Conservation (phyloP, 1,284 basidiomycete species). For the Pyrrhoderma noxium region DNA sequence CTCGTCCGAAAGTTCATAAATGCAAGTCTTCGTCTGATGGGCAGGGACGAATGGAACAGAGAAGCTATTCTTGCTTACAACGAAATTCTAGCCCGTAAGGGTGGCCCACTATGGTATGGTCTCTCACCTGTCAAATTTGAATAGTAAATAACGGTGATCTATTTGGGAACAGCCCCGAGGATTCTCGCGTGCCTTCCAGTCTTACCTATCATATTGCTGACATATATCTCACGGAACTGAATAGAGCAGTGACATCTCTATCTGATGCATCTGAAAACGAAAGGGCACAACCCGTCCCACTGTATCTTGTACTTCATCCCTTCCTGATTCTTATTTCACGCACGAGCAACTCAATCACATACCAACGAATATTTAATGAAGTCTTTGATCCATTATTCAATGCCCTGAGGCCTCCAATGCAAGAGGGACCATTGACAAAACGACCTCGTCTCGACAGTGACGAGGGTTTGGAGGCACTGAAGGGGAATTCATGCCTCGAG, state of each 20-base stretch:
- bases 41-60: constrained; percentile 63
- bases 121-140: no score
- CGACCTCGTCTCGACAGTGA: constrained; percentile 32
- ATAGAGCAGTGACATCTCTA: constrained; percentile 49
- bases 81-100: constrained; percentile 50
- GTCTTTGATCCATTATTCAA: constrained; percentile 60
- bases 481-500: constrained; percentile 43
- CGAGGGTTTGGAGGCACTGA: constrained; percentile 34
- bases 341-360: constrained; percentile 54
- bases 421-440: constrained; percentile 26
- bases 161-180: constrained; percentile 49
- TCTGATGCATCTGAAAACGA: background rate
- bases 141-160: no score
- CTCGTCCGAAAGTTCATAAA: constrained; percentile 86
- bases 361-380: constrained; percentile 59
- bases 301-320: constrained; percentile 54
- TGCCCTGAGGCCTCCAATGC: constrained; percentile 29
- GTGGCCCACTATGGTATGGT: constrained; percentile 75
- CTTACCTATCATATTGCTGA: constrained; percentile 84
- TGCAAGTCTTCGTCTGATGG: constrained; percentile 76
- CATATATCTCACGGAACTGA: constrained; percentile 86
- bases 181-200: constrained; percentile 71
- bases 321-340: constrained; percentile 65
- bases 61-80: constrained; percentile 54
- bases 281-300: constrained; percentile 41